Evolutionary conservation across 164 flowering plant species (phyloP), one percentile per base, ranked within the genome.

Genomic region (Warburgia ugandensis): DNA sequence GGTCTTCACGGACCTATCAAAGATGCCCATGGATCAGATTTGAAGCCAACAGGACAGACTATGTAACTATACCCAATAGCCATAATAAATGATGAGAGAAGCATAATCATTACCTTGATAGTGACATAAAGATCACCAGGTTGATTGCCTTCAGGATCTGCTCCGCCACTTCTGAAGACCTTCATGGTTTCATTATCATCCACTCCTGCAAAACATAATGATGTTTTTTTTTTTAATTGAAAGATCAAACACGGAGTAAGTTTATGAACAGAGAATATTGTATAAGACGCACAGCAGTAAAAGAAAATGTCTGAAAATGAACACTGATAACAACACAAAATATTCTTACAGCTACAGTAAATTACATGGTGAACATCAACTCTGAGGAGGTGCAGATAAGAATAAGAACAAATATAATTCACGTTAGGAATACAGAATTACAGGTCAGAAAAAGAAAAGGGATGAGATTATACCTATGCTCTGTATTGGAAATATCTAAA

Each of bases 81-180:
- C 25, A 26, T 2, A 10, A 25, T 43, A 13, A 20, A 20, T 28
- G 12, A 14, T 1, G 2, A 21, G 31, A 11, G 14, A 8, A 25
- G 3, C 23, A 20, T 3, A 16, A 12, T 48, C 44, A n/a, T 49
- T 53, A 83, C 98, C 84, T 73, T 85, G 29, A 92, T 64, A 6
- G 77, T 75, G 47, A 92, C 88, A 70, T 64, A 81, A 32, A 92
- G 89, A 76, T 92, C 96, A 51, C 98, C 98, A 55, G 91, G 95
- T 50, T 80, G 89, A 66, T 77, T 77, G 44, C 91, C 90, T 11
- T 92, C 98, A 39, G 98, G 98, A 73, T 92, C 95, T 50, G 91
- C 91, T 43, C 98, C 98, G 43, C 96, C 98, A 67, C 74, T 63
- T 71, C 84, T 69, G 37, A 29, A 49, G 0, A 85, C 70, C 76